Conservation (phyloP, 176 grass and related monocot species). For the Rhynchospora breviuscula region DNA sequence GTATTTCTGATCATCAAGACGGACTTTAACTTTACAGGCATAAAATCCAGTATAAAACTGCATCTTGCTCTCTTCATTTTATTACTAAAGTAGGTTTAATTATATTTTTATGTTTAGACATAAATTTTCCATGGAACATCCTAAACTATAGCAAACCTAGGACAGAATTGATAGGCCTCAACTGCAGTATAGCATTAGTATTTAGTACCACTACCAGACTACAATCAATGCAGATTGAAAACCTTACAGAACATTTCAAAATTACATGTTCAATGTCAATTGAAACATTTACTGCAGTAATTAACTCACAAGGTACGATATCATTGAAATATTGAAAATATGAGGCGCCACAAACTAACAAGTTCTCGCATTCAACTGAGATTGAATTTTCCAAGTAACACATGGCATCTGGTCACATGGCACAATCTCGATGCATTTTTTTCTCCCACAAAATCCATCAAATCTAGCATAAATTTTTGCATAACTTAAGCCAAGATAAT, state of each 20-base stretch:
- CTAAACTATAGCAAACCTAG: too few species aligned
- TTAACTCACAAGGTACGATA: not conserved
- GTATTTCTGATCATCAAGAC: not conserved
- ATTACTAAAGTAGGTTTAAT: not conserved
- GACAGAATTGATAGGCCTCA: too few species aligned
- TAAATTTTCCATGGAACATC: not conserved
- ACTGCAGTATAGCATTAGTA: not conserved
- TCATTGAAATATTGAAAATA: not conserved
- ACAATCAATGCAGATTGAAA: not conserved
- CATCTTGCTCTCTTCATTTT: not conserved
- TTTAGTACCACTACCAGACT: not conserved
- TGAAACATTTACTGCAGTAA: not conserved
- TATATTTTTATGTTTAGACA: not conserved
- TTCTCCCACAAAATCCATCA: not conserved
- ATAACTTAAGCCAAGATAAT: not conserved
- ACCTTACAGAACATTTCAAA: not conserved
- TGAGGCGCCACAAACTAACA: not conserved
- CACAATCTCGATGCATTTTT: not conserved
- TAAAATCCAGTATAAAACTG: not conserved
- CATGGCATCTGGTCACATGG: not conserved
- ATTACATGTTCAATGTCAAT: not conserved
- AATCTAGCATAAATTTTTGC: not conserved
- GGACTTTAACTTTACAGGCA: not conserved
- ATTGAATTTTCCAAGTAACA: not conserved
- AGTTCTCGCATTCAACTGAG: not conserved